Evolutionary conservation across 2,329 filamentous ascomycete genomes (phyloP), one percentile per base, ranked within the genome.

Genomic region (Penicillium sp.): DNA sequence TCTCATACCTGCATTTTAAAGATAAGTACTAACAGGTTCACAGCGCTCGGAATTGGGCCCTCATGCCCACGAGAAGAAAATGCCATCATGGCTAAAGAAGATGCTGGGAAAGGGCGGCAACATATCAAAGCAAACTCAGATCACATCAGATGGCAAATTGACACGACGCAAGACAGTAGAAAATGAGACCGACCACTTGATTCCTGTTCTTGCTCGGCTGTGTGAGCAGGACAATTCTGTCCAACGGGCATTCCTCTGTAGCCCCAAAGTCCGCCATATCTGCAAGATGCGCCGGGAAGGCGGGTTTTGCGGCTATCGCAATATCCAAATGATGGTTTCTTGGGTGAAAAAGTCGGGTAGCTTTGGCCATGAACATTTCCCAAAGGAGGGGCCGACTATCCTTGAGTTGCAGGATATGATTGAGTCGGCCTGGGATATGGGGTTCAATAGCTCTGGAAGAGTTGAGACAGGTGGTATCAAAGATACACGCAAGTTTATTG

Each of bases 401-500:
- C 83, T 97, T 50, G 79, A 87, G 47, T 83, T 97, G 8, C 94
- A 97, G 68, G 88, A 96, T 52, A 78, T 86, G 65, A 96, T 97
- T 63, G 93, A 97, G 72, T 75, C 78, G 16, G 93, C 91, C 0
- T 97, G 93, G 93, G 90, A 96, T 66, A 80, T 80, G 67, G 91
- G 89, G 0, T 90, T 94, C 68, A 94, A 95, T 65, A 70, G 82
- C 3, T 80, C 85, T 42, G 90, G 89, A 4, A 82, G 90, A 34
- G 68, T 84, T 3, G 91, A 97, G 72, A 97, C 92, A 0, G 93
- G 93, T 3, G 91, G 91, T 1, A 89, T 97, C 60, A 84, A 79
- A 60, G 87, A 87, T n/a, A 96, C 92, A 0, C 84, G 94, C 57
- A 97, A 97, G 72, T 97, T 94, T 68, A 97, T 97, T 63, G 93